phyloP scores from a whole-genome alignment of 305 asterid species.

The Caryopteris hybrid region DNA sequence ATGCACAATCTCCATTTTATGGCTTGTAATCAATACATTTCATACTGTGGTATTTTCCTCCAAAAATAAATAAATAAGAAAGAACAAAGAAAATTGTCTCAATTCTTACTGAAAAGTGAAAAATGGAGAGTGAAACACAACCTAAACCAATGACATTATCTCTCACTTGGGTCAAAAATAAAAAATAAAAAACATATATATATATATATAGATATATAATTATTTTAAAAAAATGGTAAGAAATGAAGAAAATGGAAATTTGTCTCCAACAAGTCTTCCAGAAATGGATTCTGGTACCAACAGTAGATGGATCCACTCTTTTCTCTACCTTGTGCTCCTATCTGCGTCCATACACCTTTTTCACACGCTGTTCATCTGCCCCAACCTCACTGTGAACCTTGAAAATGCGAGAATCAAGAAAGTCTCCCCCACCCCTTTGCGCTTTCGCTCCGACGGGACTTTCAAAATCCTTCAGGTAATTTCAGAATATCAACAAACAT shows the following conservation, averaged over 20 bases:
- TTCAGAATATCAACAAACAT: not conserved
- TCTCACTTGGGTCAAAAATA: too few relatives aligned
- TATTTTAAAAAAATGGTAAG: not conserved
- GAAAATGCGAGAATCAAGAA: conserved; percentile 49
- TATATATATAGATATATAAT: too few relatives aligned
- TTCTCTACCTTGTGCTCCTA: conserved; percentile 34
- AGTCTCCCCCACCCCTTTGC: conserved; percentile 53
- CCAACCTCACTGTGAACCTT: conserved; percentile 39
- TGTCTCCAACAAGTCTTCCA: not conserved
- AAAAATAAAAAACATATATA: too few relatives aligned
- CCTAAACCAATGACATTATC: too few relatives aligned
- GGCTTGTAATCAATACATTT: too few relatives aligned
- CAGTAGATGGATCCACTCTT: conserved; percentile 45
- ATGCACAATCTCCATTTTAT: too few relatives aligned
- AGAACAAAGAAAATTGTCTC: too few relatives aligned
- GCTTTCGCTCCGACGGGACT: conserved; percentile 72
- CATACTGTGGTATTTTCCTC: too few relatives aligned
- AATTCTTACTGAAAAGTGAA: too few relatives aligned
- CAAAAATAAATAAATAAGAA: too few relatives aligned
- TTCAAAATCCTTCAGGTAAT: conserved; percentile 95
- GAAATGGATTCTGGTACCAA: conserved; percentile 28
- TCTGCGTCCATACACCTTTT: conserved; percentile 35
- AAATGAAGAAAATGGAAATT: not conserved
- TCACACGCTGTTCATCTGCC: conserved; percentile 38
- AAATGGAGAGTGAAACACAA: too few relatives aligned